A percentile compares a stretch with the other conserved stretches of the same genome.
Conservation (phyloP, 345 rosid species). For the Lenwebbia sp. region DNA sequence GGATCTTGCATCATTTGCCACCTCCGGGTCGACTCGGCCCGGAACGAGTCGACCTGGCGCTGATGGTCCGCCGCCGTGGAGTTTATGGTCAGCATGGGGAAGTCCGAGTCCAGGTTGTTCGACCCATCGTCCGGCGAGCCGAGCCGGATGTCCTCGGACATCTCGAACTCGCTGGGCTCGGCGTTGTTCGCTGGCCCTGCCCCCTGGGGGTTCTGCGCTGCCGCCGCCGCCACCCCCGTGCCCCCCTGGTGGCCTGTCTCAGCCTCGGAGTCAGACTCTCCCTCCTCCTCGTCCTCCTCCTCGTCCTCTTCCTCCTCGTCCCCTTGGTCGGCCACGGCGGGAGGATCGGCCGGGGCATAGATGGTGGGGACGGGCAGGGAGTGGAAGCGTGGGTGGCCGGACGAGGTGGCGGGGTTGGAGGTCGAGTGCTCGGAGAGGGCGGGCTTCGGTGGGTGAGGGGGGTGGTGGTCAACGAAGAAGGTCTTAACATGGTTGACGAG, state of each 20-base stretch:
- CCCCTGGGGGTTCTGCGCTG: slow-evolving; percentile 1
- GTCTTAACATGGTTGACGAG: slow-evolving; percentile 44
- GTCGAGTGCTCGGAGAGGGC: slow-evolving; percentile 76
- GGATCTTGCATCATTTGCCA: slow-evolving; percentile 36
- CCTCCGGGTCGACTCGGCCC: slow-evolving; percentile 36
- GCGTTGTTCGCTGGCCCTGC: slow-evolving; percentile 5
- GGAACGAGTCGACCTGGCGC: slow-evolving; percentile 23
- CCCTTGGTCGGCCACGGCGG: slow-evolving; percentile 4
- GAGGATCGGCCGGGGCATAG: slow-evolving; percentile 15
- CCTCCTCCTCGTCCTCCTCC: slow-evolving; percentile 21
- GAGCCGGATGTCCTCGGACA: slow-evolving; percentile 73
- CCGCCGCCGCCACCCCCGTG: neutral
- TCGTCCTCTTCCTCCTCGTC: slow-evolving; percentile 29
- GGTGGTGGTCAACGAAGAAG: slow-evolving; percentile 44
- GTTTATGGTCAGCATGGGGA: slow-evolving; percentile 22
- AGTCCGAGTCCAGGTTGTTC: slow-evolving; percentile 51
- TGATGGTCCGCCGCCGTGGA: slow-evolving; percentile 16
- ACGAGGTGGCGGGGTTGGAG: slow-evolving; percentile 53
- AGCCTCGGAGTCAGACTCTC: slow-evolving; percentile 24
- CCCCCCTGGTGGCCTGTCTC: slow-evolving; percentile 20
- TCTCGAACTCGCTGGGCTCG: slow-evolving; percentile 62
- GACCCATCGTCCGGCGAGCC: slow-evolving; percentile 82
- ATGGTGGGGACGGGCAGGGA: slow-evolving; percentile 21
- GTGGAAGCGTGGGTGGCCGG: slow-evolving; percentile 27
- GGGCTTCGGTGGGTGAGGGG: slow-evolving; percentile 47